Evolutionary conservation across 495 filamentous ascomycete genomes (phyloP), one percentile per base, ranked within the genome.

Genomic region (Astrocystis sublimbata): DNA sequence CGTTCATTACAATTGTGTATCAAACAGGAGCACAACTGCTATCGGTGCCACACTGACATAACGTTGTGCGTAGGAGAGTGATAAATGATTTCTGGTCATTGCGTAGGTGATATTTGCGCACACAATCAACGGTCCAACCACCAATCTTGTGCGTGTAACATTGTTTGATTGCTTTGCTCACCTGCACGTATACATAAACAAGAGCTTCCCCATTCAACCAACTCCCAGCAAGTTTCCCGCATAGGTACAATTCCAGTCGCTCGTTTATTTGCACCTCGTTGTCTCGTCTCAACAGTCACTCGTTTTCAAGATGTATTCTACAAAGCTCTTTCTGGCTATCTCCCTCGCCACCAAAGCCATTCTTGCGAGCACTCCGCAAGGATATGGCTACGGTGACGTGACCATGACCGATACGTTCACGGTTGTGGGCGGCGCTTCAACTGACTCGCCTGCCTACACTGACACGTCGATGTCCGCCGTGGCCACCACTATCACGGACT

Each of bases 331-430:
- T 1, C 31, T 42, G 30, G 2, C 31, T 31, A 17, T 41, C 8
- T 28, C 31, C 51, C 23, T 62, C 30, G 6, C 24, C 15, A 30
- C 30, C 31, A 41, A 23, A 6, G 41, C 60, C 0, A 40, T 55
- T 51, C 41, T 62, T 6, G 60, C 60, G 4, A 31, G 33, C 28
- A 35, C 40, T 2, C 60, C 60, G 2, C 28, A 24, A 41, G 50
- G 50, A 4, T 62, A 62, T 41, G 51, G 60, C n/a, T 62, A 62
- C 21, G 60, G 60, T 2, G 51, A 21, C 15, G n/a, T 19, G 30
- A 62, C 51, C 15, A 10, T 19, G 30, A 62, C 51, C 2, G 60
- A 62, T 10, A 40, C 58, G 8, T 1, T 33, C 10, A 3, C 45
- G 10, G n/a, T n/a, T n/a, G n/a, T n/a, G n/a, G n/a, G n/a, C n/a